Conservation (phyloP, 768 basidiomycete species). For the Trametes punicea region DNA sequence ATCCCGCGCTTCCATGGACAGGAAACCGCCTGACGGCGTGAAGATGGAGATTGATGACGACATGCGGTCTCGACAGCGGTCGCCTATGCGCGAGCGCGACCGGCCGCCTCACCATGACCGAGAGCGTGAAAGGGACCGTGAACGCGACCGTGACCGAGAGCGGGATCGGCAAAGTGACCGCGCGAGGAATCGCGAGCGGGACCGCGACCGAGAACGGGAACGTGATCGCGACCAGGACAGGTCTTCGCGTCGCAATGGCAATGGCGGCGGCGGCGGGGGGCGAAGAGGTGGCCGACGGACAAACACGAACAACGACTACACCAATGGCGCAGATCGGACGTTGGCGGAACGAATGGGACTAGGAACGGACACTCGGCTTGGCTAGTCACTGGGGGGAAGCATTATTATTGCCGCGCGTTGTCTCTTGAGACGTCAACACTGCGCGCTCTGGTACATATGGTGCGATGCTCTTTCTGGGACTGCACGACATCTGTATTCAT, state of each 20-base stretch:
- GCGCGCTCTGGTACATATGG: conserved; percentile 27
- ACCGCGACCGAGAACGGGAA: conserved; percentile 36
- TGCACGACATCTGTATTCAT: conserved; percentile 7
- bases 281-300: conserved; percentile 29
- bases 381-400: conserved; percentile 11
- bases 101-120: conserved; percentile 31
- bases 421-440: background rate
- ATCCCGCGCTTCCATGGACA: conserved; percentile 21
- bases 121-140: conserved; percentile 39
- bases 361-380: conserved; percentile 63
- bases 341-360: conserved; percentile 84
- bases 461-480: conserved; percentile 23
- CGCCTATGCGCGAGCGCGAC: conserved; percentile 36
- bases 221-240: conserved; percentile 32
- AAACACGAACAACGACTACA: conserved; percentile 27
- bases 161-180: conserved; percentile 34
- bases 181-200: conserved; percentile 35
- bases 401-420: conserved; percentile 11
- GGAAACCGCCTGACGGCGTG: conserved; percentile 16
- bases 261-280: conserved; percentile 32
- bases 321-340: conserved; percentile 61
- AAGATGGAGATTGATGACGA: conserved; percentile 54
- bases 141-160: conserved; percentile 33
- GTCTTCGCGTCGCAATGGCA: conserved; percentile 42
- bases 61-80: conserved; percentile 40